Evolutionary conservation across 148 eudicot species (phyloP).

Genomic region (Vaccinium corymbosum): DNA sequence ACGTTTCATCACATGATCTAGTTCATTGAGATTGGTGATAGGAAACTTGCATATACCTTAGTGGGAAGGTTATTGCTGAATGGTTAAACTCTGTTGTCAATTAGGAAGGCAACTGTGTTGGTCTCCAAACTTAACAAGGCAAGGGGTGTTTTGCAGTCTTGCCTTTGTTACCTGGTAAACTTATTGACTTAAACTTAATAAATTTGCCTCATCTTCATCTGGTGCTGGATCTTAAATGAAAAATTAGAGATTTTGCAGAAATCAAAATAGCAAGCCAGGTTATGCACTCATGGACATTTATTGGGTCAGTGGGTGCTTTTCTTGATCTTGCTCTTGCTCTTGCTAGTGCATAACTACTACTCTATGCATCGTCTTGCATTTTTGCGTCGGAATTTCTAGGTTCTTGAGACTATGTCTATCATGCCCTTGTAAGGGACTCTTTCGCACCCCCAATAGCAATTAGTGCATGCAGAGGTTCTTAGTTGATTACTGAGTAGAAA

Average conservation of each 20-base stretch:
- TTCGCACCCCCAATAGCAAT: slow-evolving; percentile 31
- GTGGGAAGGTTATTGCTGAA: too few relatives aligned
- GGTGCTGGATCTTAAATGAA: not conserved
- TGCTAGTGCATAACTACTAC: slow-evolving; percentile 67
- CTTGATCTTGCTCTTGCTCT: slow-evolving; percentile 71
- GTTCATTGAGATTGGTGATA: too few relatives aligned
- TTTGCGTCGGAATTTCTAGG: slow-evolving; percentile 53
- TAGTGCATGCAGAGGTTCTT: slow-evolving; percentile 49
- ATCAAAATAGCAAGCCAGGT: slow-evolving; percentile 51
- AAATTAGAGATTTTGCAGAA: slow-evolving; percentile 11
- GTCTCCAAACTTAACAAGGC: too few relatives aligned
- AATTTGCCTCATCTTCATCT: too few relatives aligned
- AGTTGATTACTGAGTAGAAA: slow-evolving; percentile 49
- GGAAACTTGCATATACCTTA: too few relatives aligned
- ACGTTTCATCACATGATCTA: too few relatives aligned
- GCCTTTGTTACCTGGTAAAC: too few relatives aligned
- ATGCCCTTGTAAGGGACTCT: slow-evolving; percentile 62
- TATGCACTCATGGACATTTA: slow-evolving; percentile 62
- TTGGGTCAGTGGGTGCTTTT: slow-evolving; percentile 77
- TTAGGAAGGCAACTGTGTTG: too few relatives aligned
- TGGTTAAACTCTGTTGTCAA: too few relatives aligned
- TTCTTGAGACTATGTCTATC: slow-evolving; percentile 68
- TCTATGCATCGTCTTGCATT: slow-evolving; percentile 72
- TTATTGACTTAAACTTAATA: too few relatives aligned
- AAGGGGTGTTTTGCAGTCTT: too few relatives aligned